Conservation (phyloP, 768 basidiomycete genomes). For the Psilocybe subaeruginosa region DNA sequence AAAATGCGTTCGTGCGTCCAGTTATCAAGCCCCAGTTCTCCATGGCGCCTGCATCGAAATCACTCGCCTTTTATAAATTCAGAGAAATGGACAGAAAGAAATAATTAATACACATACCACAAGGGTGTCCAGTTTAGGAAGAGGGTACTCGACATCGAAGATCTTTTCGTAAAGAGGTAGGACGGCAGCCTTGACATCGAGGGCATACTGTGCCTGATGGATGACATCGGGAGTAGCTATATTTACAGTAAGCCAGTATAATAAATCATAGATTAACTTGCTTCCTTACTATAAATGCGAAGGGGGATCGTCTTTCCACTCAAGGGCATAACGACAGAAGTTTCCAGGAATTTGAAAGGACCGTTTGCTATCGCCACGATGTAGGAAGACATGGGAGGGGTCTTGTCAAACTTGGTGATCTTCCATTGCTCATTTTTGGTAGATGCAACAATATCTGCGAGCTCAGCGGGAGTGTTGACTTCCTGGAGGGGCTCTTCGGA, state of each 20-base stretch:
- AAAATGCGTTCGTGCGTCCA: constrained; percentile 79
- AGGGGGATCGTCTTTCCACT: constrained; percentile 83
- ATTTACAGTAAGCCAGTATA: constrained; percentile 4
- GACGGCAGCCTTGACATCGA: constrained; percentile 83
- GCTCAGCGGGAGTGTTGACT: constrained; percentile 26
- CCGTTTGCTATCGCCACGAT: constrained; percentile 90
- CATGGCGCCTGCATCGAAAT: constrained; percentile 93
- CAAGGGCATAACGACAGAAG: constrained; percentile 76
- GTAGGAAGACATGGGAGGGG: constrained; percentile 89
- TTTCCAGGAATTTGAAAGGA: constrained; percentile 71
- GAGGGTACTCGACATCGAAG: constrained; percentile 90
- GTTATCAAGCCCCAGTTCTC: constrained; percentile 96
- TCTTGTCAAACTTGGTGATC: constrained; percentile 77
- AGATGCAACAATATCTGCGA: constrained; percentile 45
- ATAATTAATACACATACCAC: constrained; percentile 50
- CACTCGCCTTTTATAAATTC: constrained; percentile 54
- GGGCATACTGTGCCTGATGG: constrained; percentile 81
- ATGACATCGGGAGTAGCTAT: constrained; percentile 82
- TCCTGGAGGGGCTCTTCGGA: constrained; percentile 56
- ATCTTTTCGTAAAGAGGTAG: constrained; percentile 91
- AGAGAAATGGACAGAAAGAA: not conserved
- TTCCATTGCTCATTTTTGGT: constrained; percentile 67
- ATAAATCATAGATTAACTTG: not conserved
- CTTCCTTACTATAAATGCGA: constrained; percentile 71
- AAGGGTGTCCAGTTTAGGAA: constrained; percentile 94